A percentile compares a stretch with the other conserved stretches of the same genome.
These are phyloP conservation scores for Paxillus rubicundulus DNA, from an alignment of 768 basidiomycete genomes.

Conservation along the genomic window DNA sequence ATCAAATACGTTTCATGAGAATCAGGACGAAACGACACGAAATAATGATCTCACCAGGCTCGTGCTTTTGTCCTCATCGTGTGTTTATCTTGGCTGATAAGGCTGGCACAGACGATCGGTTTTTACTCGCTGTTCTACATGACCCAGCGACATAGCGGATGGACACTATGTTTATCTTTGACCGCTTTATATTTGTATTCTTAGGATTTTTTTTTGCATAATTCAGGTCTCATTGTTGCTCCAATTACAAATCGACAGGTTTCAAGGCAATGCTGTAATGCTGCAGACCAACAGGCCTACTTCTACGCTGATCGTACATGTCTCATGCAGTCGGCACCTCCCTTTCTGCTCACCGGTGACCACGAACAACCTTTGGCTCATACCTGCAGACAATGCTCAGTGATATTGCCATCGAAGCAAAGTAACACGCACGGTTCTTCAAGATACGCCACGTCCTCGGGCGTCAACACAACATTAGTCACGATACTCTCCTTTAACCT, in stretches of 20 bases:
- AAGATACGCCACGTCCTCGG: constrained; percentile 32
- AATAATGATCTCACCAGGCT: constrained; percentile 89
- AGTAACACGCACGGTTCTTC: constrained; percentile 25
- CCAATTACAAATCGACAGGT: background rate
- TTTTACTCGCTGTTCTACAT: constrained; percentile 80
- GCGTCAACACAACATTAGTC: constrained; percentile 20
- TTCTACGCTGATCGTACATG: background rate
- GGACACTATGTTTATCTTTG: background rate
- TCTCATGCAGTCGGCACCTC: background rate
- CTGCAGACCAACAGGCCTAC: constrained; percentile 7
- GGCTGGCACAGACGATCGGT: constrained; percentile 61
- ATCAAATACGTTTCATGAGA: constrained; percentile 83
- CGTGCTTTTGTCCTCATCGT: background rate
- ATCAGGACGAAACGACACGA: constrained; percentile 91
- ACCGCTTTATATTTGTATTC: constrained; percentile 10
- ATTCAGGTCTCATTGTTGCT: constrained; percentile 1
- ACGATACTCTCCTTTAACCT: constrained; percentile 31
- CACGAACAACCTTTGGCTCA: constrained; percentile 16
- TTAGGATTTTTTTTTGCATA: constrained; percentile 12
- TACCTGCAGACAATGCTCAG: constrained; percentile 15
- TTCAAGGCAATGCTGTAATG: background rate
- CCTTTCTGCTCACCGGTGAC: constrained; percentile 10
- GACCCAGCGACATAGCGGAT: constrained; percentile 54
- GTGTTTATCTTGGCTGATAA: background rate
- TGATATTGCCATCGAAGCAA: background rate